A percentile compares a stretch with the other conserved stretches of the same genome.
These are phyloP conservation scores for Sphagnum magellanicum DNA, from an alignment of 228 moss, liverwort and hornwort genomes.

Conservation along the genomic window DNA sequence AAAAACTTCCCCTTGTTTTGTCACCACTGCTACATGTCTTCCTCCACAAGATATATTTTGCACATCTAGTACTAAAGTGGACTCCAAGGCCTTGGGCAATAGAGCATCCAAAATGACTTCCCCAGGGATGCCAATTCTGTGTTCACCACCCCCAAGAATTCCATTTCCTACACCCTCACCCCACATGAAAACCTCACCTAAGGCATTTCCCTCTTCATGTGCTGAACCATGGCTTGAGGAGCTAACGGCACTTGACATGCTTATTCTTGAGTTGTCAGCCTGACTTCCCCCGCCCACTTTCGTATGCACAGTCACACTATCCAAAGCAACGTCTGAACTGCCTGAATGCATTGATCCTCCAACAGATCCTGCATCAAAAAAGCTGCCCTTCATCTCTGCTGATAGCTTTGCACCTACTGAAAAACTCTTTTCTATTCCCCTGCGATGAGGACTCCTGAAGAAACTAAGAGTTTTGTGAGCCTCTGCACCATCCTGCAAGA, in stretches of 20 bases:
- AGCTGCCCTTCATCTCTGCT: conserved; percentile 36
- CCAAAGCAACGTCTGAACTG: conserved; percentile 82
- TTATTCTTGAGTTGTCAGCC: conserved; percentile 76
- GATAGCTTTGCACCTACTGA: conserved; percentile 35
- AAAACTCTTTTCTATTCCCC: conserved; percentile 48
- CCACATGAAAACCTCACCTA: conserved; percentile 98
- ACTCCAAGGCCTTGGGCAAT: conserved; percentile 78
- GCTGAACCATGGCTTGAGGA: conserved; percentile 95
- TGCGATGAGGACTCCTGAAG: conserved; percentile 73
- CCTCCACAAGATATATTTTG: conserved; percentile 94
- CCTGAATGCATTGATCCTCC: conserved; percentile 93
- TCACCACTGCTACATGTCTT: conserved; percentile 78
- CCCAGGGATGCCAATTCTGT: conserved; percentile 34
- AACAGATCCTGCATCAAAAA: conserved; percentile 65
- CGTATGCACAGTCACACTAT: conserved; percentile 49
- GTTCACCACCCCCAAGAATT: conserved; percentile 71
- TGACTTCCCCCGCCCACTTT: conserved; percentile 54
- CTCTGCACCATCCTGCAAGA: conserved; percentile 68
- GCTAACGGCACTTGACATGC: conserved; percentile 98
- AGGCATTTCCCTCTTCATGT: conserved; percentile 80
- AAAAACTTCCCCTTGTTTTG: conserved; percentile 93
- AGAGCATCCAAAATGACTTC: conserved; percentile 65
- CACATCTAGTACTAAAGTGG: conserved; percentile 86
- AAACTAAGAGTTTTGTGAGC: conserved; percentile 50
- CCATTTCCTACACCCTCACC: conserved; percentile 98